Conservation (phyloP, 805 yeast species). For the Nakazawaea wyomingensis region DNA sequence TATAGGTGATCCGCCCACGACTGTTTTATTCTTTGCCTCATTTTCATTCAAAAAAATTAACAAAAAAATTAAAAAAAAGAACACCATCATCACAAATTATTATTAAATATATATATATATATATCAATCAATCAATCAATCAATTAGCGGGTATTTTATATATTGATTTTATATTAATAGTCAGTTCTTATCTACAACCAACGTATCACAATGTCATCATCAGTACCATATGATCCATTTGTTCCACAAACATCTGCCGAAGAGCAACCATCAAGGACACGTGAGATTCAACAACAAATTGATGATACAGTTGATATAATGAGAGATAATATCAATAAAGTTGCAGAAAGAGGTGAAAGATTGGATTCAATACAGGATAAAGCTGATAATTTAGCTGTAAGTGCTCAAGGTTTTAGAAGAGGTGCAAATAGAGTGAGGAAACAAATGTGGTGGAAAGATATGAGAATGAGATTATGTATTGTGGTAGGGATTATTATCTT, state of each 20-base stretch:
- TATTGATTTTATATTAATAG: too few species aligned
- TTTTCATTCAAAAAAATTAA: too few species aligned
- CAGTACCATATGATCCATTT: slow-evolving; percentile 83
- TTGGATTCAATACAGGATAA: slow-evolving; percentile 88
- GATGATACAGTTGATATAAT: slow-evolving; percentile 95
- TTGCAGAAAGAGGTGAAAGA: slow-evolving; percentile 92
- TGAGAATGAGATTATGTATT: slow-evolving; percentile 93
- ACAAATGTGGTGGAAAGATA: slow-evolving; percentile 98
- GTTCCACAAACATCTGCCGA: slow-evolving; percentile 39
- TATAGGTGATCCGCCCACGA: too few species aligned
- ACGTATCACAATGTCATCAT: slow-evolving; percentile 52
- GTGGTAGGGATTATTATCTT: slow-evolving; percentile 72
- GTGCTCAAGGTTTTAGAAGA: slow-evolving; percentile 92
- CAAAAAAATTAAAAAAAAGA: too few species aligned
- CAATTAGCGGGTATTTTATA: too few species aligned
- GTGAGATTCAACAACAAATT: slow-evolving; percentile 54
- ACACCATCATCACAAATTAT: too few species aligned
- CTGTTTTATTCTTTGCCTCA: too few species aligned
- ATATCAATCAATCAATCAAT: too few species aligned
- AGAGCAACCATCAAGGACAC: slow-evolving; percentile 30
- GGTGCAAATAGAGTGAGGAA: slow-evolving; percentile 97
- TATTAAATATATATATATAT: too few species aligned
- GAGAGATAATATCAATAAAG: slow-evolving; percentile 95
- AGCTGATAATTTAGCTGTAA: slow-evolving; percentile 85
- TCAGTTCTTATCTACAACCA: too few species aligned